Evolutionary conservation across 1,284 basidiomycete species (phyloP), one percentile per base, ranked within the genome.

Genomic region (Fomitopsis schrenkii): DNA sequence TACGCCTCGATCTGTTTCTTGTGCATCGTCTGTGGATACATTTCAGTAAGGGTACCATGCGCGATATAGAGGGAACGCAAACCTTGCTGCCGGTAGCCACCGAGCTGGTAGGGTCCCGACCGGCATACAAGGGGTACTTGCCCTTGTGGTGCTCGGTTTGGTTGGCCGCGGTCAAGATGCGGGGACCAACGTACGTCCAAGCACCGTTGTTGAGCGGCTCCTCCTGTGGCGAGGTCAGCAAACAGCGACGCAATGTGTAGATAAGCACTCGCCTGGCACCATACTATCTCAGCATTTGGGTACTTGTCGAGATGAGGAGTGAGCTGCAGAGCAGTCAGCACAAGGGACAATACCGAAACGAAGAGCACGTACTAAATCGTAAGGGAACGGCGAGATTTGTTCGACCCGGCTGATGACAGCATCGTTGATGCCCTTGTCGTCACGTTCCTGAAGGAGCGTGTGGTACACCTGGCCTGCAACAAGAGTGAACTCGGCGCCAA

Each of bases 341-440:
- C 59, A 30, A 44, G 17, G 26, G 50, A 38, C 19, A 14, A 8
- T 3, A 36, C 52, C 15, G 54, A 55, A 30, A 14, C 8, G n/a
- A 38, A 57, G 22, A 41, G 35, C 67, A 28, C 84, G 50, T 71
- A 94, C 88, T 59, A 94, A 76, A 70, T 98, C 95, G 74, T 98
- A 98, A 55, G 97, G 96, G 83, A 99, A 92, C 1, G 97, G 97
- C 45, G 93, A 94, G 60, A 98, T 72, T 78, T 99, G 97, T 76
- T 99, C 97, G 55, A 99, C 75, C 60, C 97, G 84, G 70, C 93
- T 95, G 72, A 99, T 98, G 38, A 91, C 97, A 63, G 98, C 84
- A 72, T 99, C 91, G 69, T 93, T 93, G 80, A 96, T 90, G 38
- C 92, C 92, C 63, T 87, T 87, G 53, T 92, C 90, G 75, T 96